A percentile compares a stretch with the other conserved stretches of the same genome.
Evolutionary conservation across 768 basidiomycete genomes (phyloP).

Genomic region (Hygrocybe coccinea): DNA sequence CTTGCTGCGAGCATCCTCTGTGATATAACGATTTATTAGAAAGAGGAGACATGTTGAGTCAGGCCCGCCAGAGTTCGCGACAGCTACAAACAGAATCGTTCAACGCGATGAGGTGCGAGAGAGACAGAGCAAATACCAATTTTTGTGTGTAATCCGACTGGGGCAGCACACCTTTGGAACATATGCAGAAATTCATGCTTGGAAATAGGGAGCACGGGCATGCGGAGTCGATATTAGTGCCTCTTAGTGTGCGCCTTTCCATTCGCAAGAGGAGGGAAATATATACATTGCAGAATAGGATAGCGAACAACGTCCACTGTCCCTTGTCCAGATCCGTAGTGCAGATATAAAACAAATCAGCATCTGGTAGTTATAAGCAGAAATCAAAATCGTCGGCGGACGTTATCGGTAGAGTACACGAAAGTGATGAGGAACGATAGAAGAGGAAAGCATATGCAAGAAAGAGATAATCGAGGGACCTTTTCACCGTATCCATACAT

Average conservation of each 20-base stretch:
- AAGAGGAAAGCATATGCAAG: constrained; percentile 3
- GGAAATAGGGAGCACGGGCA: constrained; percentile 34
- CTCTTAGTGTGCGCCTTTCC: no score
- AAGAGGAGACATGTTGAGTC: constrained; percentile 79
- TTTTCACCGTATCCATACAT: constrained; percentile 10
- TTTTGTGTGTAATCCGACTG: constrained; percentile 43
- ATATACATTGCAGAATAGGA: constrained; percentile 42
- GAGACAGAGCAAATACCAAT: constrained; percentile 36
- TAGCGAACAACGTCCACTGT: constrained; percentile 53
- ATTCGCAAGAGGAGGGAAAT: not conserved
- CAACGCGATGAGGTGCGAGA: not conserved
- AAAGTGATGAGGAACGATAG: not conserved
- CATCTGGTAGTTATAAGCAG: constrained; percentile 18
- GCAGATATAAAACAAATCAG: not conserved
- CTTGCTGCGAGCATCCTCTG: constrained; percentile 13
- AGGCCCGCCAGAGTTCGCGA: constrained; percentile 78
- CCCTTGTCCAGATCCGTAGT: constrained; percentile 37
- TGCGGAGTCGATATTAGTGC: no score
- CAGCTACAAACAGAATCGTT: constrained; percentile 37
- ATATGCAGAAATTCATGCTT: constrained; percentile 45
- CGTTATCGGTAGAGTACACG: not conserved
- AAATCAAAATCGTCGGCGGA: constrained; percentile 11
- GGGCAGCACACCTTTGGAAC: constrained; percentile 45
- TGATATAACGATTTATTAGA: constrained; percentile 49
- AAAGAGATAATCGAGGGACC: constrained; percentile 7